Evolutionary conservation across 768 basidiomycete genomes (phyloP), one percentile per base, ranked within the genome.

Genomic region (Porphyrellus cyaneotinctus): DNA sequence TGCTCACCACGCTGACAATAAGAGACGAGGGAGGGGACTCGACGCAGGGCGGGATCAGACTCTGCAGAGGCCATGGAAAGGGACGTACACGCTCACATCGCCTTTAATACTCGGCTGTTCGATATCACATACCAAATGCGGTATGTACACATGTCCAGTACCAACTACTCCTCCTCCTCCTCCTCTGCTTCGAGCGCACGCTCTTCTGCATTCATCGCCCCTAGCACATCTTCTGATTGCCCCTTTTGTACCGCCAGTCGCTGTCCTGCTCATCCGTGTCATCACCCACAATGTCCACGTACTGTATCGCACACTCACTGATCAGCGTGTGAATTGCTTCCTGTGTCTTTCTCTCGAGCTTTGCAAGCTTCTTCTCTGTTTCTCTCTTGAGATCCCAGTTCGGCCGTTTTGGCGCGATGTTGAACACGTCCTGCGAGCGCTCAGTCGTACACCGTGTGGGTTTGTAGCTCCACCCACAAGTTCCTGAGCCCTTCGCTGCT

Each of bases 321-420:
- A 97, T 97, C 20, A 97, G 79, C 3, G 85, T 88, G 63, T 95
- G 91, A 56, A 97, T 90, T 6, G 94, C 83, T 69, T 95, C 90
- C 56, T 95, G 90, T 2, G 93, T 97, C 71, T 84, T 87, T 60
- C 91, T 75, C 63, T 97, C 94, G n/a, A 98, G 76, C 65, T 85
- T 94, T 9, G 85, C 80, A 43, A 93, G 70, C 67, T 91, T 93
- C 74, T 88, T 91, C 52, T 95, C 91, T 73, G 95, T 84, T 62
- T 97, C 93, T 52, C 93, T 83, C 69, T 94, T 95, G 62, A 97
- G 75, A 68, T 95, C 93, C 94, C 93, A 95, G 70, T 95, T 98
- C 11, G 91, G 86, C 43, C 94, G 81, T 78, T 95, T 97, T 4
- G 97, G 97, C 22, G 94, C 95, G 60, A 99, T 98, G 66, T 97